A percentile compares a stretch with the other conserved stretches of the same genome.
Evolutionary conservation across 2,329 filamentous ascomycete species (phyloP).

Genomic region (Phyllosticta paracitricarpa): DNA sequence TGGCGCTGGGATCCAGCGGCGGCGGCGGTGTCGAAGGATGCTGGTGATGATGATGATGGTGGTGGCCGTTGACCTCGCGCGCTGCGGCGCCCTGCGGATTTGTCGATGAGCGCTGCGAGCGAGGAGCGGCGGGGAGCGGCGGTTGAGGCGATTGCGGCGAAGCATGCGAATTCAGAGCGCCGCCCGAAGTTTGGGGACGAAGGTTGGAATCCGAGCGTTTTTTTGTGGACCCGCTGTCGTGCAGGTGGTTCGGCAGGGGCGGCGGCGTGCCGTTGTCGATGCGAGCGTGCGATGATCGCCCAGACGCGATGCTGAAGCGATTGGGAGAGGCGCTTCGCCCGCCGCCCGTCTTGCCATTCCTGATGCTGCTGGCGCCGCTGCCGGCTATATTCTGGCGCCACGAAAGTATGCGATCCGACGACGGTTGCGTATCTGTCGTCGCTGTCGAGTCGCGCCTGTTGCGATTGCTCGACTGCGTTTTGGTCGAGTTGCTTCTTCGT

Average conservation of each 20-base stretch:
- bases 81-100: neutral
- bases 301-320: constrained; percentile 20
- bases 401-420: constrained; percentile 69
- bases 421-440: constrained; percentile 29
- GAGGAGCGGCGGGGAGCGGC: neutral
- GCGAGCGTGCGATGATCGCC: constrained; percentile 13
- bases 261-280: constrained; percentile 13
- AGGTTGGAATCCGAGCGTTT: neutral
- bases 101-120: neutral
- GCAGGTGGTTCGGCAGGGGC: constrained; percentile 9
- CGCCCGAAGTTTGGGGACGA: constrained; percentile 2
- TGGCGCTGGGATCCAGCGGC: constrained; percentile 29
- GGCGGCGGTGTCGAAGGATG: constrained; percentile 8
- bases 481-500: constrained; percentile 41
- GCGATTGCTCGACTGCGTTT: constrained; percentile 41
- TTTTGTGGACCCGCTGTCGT: neutral
- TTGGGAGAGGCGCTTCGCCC: constrained; percentile 41
- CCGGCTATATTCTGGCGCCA: constrained; percentile 65
- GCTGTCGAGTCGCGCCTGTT: constrained; percentile 37
- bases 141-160: neutral
- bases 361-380: constrained; percentile 18
- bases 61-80: constrained; percentile 15
- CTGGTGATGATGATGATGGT: constrained; percentile 35
- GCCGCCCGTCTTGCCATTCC: constrained; percentile 13
- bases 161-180: constrained; percentile 5